Evolutionary conservation across 441 rosid species (phyloP), one percentile per base, ranked within the genome.

Genomic region (Populus hybrid): DNA sequence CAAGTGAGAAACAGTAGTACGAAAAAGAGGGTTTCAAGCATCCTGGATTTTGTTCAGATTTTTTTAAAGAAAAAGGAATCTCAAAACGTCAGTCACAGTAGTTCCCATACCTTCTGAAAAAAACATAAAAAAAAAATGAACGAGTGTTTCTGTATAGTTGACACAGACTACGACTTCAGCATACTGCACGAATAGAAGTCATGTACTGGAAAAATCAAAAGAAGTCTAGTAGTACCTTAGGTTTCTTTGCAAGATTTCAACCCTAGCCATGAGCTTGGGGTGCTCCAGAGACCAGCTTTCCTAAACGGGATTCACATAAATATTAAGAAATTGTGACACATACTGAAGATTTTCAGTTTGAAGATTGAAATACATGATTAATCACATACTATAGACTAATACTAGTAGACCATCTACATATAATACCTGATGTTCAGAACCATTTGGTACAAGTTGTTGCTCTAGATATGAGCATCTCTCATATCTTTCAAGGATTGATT

Each of bases 401-500:
- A 10, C 53, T 42, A 42, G 53, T 1, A 42, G 18, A 12, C 18
- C 18, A 45, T 45, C 53, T 45, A 11, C 45, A 45, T 45, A 45
- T 0, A 10, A 28, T 64, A 78, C 81, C 79, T 56, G 75, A 6
- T 50, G 67, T 10, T 26, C 28, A 2, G 85, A 66, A 9, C 78
- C 76, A 61, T 75, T 64, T 18, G 77, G 65, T 36, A 21, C 16
- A 61, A 12, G 64, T 2, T 87, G 88, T 67, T 76, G 81, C 35
- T 90, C 92, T 56, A 87, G 79, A 79, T 68, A 77, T 12, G 87
- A 75, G 50, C 75, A 72, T 75, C 87, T 90, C 83, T 95, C 97
- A n/a, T 95, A 94, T 72, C 91, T 93, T 81, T 91, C 93, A 23
- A 94, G 79, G 82, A 92, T 90, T 11, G 80, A 85, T 75, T 92